These are phyloP conservation scores for Anthoceros angustus DNA, from an alignment of 225 moss, liverwort and hornwort species.

Conservation along the genomic window DNA sequence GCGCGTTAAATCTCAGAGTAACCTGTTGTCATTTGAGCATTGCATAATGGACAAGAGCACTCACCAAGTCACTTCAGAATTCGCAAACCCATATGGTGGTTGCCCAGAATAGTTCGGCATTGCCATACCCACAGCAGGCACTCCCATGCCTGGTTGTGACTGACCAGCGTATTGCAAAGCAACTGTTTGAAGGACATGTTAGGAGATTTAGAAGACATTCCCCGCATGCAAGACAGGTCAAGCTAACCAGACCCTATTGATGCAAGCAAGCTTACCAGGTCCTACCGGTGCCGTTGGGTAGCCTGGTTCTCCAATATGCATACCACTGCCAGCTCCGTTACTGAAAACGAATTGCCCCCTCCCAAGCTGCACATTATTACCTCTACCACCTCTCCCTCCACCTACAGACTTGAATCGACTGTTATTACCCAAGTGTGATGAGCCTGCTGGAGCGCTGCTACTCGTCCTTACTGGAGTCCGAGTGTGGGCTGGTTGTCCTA, in stretches of 20 bases:
- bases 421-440: conserved; percentile 9
- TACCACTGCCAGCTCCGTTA: conserved; percentile 45
- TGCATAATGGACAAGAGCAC: neutral
- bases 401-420: conserved; percentile 34
- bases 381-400: conserved; percentile 50
- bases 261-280: conserved; percentile 43
- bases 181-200: conserved; percentile 24
- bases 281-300: conserved; percentile 69
- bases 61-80: conserved; percentile 89
- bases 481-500: conserved; percentile 18
- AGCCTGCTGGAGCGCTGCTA: conserved; percentile 33
- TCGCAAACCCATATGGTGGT: conserved; percentile 66
- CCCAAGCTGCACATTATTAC: conserved; percentile 37
- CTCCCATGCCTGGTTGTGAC: conserved; percentile 68
- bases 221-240: neutral
- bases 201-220: neutral
- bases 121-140: conserved; percentile 87
- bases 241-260: conserved; percentile 5
- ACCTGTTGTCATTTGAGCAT: neutral
- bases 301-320: conserved; percentile 65
- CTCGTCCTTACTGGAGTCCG: conserved; percentile 24
- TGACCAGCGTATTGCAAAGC: conserved; percentile 80
- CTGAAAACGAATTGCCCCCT: conserved; percentile 58
- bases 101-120: conserved; percentile 70
- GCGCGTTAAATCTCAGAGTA: too few relatives aligned